Evolutionary conservation across 306 rosid genomes (phyloP).

Genomic region (Trifolium dubium): DNA sequence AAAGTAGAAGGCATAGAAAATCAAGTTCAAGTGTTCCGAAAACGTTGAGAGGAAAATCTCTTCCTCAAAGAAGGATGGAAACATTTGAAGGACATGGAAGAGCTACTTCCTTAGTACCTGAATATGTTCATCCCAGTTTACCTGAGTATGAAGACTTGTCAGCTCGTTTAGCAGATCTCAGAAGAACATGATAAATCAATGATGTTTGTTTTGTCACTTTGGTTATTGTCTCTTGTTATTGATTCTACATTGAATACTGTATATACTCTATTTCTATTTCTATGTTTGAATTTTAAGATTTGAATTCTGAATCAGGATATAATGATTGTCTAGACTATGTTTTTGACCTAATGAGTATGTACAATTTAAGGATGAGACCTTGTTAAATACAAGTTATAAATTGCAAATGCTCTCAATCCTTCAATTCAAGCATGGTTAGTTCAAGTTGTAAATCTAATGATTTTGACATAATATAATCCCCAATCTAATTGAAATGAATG

Average conservation of each 20-base stretch:
- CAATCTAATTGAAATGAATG: too few species aligned
- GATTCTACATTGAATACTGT: not conserved
- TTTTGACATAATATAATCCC: too few species aligned
- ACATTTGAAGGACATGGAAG: not conserved
- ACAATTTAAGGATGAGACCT: not conserved
- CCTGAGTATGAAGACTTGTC: conserved; percentile 85
- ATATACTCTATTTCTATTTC: too few species aligned
- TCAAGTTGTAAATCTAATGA: too few species aligned
- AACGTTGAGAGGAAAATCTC: conserved; percentile 48
- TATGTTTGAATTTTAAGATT: too few species aligned
- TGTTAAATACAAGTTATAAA: not conserved
- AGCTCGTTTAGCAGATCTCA: conserved; percentile 72
- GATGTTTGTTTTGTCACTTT: not conserved
- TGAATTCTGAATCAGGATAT: too few species aligned
- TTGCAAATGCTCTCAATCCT: not conserved
- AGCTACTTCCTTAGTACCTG: conserved; percentile 53
- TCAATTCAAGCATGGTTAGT: not conserved
- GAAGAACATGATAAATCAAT: conserved; percentile 37
- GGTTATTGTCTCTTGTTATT: not conserved
- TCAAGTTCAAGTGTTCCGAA: conserved; percentile 21
- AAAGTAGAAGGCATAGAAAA: conserved; percentile 19
- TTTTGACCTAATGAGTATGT: not conserved
- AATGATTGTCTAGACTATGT: not conserved
- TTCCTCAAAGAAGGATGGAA: conserved; percentile 27
- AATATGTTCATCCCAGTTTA: conserved; percentile 70